These are phyloP conservation scores for Corinectria fuckeliana DNA, from an alignment of 2,329 filamentous ascomycete species.

Conservation along the genomic window DNA sequence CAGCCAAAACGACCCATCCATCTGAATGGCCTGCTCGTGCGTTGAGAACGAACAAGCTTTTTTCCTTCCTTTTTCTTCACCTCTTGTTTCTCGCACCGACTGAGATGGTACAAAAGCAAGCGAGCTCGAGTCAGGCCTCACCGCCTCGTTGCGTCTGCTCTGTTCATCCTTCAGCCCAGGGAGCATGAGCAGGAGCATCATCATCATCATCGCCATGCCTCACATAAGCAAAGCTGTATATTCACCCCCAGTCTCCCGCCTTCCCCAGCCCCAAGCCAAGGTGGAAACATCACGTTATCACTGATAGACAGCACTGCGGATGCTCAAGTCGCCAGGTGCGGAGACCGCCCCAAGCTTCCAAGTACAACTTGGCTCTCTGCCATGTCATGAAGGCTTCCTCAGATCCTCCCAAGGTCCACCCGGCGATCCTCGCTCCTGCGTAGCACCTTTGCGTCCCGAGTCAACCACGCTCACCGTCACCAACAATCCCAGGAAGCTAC, in stretches of 20 bases:
- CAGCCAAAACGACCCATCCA: constrained; percentile 10
- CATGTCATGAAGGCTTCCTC: neutral
- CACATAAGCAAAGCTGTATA: constrained; percentile 7
- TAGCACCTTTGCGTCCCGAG: neutral
- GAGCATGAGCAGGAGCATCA: neutral
- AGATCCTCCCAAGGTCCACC: neutral
- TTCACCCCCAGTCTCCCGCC: neutral
- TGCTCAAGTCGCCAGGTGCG: constrained; percentile 1
- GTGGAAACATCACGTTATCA: too few relatives aligned
- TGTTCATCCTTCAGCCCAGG: neutral
- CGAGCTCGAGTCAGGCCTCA: constrained; percentile 8
- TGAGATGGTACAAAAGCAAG: neutral
- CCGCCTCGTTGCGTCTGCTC: neutral
- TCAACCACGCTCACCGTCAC: neutral
- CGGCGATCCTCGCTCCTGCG: neutral
- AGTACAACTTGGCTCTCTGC: neutral
- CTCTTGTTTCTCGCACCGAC: neutral
- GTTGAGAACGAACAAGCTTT: constrained; percentile 10
- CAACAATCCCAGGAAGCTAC: neutral
- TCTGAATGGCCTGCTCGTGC: constrained; percentile 13
- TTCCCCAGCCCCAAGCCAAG: neutral
- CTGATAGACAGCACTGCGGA: constrained; percentile 8
- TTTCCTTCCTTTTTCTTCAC: neutral
- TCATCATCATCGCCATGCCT: neutral
- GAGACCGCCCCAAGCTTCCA: constrained; percentile 7